Conservation (phyloP, 2,329 filamentous ascomycete genomes). For the Pseudocercospora musae region DNA sequence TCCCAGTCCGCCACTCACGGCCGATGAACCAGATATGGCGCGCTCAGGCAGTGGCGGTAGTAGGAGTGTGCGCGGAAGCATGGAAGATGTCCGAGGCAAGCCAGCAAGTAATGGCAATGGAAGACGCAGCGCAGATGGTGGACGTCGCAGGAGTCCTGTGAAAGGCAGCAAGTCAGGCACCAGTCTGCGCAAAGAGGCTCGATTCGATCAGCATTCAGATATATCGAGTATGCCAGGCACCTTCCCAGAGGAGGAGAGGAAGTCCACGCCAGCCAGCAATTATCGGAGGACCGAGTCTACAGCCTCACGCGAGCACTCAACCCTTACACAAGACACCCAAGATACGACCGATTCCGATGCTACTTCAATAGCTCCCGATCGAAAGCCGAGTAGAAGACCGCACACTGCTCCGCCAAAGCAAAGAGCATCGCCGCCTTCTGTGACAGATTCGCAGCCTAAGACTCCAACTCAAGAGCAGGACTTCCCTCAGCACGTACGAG, state of each 20-base stretch:
- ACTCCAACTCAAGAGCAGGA: conserved; percentile 42
- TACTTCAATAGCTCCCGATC: conserved; percentile 44
- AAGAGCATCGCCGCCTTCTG: conserved; percentile 37
- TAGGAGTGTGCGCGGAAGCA: conserved; percentile 42
- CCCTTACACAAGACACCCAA: conserved; percentile 41
- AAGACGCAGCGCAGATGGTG: conserved; percentile 43
- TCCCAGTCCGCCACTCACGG: conserved; percentile 49
- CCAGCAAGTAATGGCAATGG: conserved; percentile 36
- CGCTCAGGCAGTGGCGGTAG: conserved; percentile 46
- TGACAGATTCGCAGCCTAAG: conserved; percentile 45
- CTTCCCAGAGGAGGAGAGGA: conserved; percentile 36
- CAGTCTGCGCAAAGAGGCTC: conserved; percentile 42
- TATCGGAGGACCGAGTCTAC: conserved; percentile 33
- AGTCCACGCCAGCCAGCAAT: conserved; percentile 39
- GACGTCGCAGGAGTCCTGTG: conserved; percentile 37
- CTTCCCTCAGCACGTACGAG: conserved; percentile 37
- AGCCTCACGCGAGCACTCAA: conserved; percentile 34
- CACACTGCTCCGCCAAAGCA: conserved; percentile 1
- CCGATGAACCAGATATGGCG: conserved; percentile 43
- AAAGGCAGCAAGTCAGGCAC: conserved; percentile 42
- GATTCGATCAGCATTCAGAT: conserved; percentile 38
- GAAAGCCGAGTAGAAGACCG: conserved; percentile 32
- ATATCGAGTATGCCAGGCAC: conserved; percentile 40
- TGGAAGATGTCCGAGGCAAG: conserved; percentile 37
- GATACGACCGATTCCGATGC: conserved; percentile 45